Evolutionary conservation across 768 basidiomycete species (phyloP).

Genomic region (Pleurotus citrinopileatus): DNA sequence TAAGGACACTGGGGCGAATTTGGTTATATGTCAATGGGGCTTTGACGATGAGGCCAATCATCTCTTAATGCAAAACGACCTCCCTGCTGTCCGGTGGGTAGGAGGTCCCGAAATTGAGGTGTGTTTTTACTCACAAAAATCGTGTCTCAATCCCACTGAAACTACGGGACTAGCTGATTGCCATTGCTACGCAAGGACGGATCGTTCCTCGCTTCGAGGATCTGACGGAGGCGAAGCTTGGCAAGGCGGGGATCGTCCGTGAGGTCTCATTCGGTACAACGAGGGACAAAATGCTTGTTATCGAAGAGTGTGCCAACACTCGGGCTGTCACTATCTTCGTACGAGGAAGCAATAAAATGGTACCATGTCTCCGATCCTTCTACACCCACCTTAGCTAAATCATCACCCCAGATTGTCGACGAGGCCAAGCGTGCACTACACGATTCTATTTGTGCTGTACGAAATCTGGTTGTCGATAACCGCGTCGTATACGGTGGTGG

Average conservation of each 20-base stretch:
- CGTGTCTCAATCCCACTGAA: background rate
- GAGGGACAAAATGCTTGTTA: constrained; percentile 98
- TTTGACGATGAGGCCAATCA: constrained; percentile 99
- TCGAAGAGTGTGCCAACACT: constrained; percentile 97
- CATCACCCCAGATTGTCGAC: constrained; percentile 82
- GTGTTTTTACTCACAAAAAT: background rate
- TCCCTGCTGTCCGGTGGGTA: constrained; percentile 98
- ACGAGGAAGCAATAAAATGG: constrained; percentile 99
- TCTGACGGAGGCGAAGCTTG: constrained; percentile 86
- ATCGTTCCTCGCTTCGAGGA: constrained; percentile 99
- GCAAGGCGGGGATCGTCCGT: constrained; percentile 89
- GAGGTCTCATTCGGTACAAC: constrained; percentile 97
- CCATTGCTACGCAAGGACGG: constrained; percentile 96
- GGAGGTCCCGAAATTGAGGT: constrained; percentile 99
- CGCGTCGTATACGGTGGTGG: constrained; percentile 98
- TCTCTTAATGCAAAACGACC: constrained; percentile 93
- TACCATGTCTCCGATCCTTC: constrained; percentile 24
- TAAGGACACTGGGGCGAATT: constrained; percentile 94
- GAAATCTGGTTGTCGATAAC: constrained; percentile 93
- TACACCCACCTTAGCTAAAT: background rate
- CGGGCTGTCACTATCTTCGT: constrained; percentile 97
- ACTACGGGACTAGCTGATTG: constrained; percentile 69
- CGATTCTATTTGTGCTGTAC: constrained; percentile 95
- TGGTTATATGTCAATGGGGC: constrained; percentile 99
- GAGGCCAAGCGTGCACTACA: constrained; percentile 98